Evolutionary conservation across 371 early-diverging fungal genomes (phyloP).

Genomic region (Haplosporangium sp.): DNA sequence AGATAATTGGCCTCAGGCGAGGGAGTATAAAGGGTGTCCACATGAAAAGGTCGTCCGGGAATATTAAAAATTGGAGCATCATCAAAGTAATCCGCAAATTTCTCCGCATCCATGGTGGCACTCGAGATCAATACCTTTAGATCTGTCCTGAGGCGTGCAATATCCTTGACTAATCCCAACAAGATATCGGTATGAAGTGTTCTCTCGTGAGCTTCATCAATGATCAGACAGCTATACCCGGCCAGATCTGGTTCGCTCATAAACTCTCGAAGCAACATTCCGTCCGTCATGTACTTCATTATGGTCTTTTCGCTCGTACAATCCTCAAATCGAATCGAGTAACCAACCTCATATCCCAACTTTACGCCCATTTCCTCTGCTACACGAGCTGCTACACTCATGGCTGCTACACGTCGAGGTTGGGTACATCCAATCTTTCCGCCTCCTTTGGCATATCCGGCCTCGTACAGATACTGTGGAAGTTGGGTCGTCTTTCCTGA

Average conservation of each 20-base stretch:
- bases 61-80: constrained; percentile 94
- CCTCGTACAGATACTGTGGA: constrained; percentile 98
- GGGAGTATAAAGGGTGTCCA: constrained; percentile 95
- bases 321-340: constrained; percentile 98
- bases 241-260: constrained; percentile 97
- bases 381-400: constrained; percentile 98
- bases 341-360: constrained; percentile 96
- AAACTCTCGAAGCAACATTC: constrained; percentile 98
- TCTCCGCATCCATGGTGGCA: constrained; percentile 98
- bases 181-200: constrained; percentile 98
- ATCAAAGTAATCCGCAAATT: constrained; percentile 96
- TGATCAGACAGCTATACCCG: constrained; percentile 92
- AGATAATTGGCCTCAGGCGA: constrained; percentile 98
- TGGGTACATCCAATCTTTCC: constrained; percentile 99
- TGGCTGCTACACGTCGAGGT: constrained; percentile 99
- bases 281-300: constrained; percentile 99
- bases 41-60: constrained; percentile 95
- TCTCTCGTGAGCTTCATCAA: constrained; percentile 99
- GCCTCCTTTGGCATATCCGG: constrained; percentile 88
- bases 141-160: constrained; percentile 91
- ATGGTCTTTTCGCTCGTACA: constrained; percentile 95
- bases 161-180: constrained; percentile 97
- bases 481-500: constrained; percentile 98
- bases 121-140: constrained; percentile 97
- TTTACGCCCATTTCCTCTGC: constrained; percentile 96